Base-by-base conservation (phyloP, 805 yeast genomes). In the Babjeviella inositovora region DNA sequence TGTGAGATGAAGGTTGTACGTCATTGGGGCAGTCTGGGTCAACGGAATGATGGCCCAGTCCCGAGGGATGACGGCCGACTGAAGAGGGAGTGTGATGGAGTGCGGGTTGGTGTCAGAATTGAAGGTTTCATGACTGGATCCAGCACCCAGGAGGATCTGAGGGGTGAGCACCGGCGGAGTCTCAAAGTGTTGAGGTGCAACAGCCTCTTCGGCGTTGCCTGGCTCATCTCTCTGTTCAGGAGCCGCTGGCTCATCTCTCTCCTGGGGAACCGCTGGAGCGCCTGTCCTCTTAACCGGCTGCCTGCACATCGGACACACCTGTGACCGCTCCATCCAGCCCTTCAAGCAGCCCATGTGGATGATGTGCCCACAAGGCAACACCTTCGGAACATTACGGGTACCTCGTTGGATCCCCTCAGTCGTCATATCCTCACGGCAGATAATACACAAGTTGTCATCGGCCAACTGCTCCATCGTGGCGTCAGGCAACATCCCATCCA, bases 301-400 rank as follows among this genome's bases (percentile, higher is more conserved):
- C 30, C 94, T 58, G 44, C 98, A 90, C 25, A 85, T 69, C 2
- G 98, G 98, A 51, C 98, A 90, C n/a, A 69, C 66, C 34, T 75
- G 87, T 0, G 94, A 81, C 32, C 93, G 63, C 39, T 80, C 92
- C 34, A 90, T 57, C 98, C 98, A 90, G 33, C 77, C 74, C 38
- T 81, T 77, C 31, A 90, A 58, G 45, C 98, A 90, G 4, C 90
- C 85, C 48, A 76, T 52, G 43, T 90, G 98, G 27, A 87, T 57
- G 22, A 81, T 73, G 45, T 90, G 98, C 13, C 81, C 77, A 54
- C 98, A 90, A 2, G 54, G 59, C 23, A 90, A 55, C 38, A 63
- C 75, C 44, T 81, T 82, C 4, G 97, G 94, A 23, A 49, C 54
- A 20, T 50, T 47, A 26, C 77, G 55, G 27, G 50, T 50, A 35